Evolutionary conservation across 2,329 filamentous ascomycete genomes (phyloP).

Genomic region (Aciculosporium take): DNA sequence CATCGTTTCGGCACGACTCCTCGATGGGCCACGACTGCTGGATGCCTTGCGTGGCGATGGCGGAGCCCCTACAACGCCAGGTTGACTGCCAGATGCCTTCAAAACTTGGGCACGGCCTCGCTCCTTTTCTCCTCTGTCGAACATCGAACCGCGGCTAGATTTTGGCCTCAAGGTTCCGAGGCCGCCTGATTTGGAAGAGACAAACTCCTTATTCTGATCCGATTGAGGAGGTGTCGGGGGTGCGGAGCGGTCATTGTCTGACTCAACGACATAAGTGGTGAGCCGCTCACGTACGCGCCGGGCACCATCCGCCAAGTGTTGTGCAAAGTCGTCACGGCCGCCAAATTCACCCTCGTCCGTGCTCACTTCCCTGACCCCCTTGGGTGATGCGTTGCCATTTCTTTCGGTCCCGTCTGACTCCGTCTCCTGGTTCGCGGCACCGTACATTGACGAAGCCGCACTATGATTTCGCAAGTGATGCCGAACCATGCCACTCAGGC

Average conservation of each 20-base stretch:
- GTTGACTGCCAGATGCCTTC: conserved; percentile 46
- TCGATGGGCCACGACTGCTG: conserved; percentile 1
- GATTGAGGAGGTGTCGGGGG: conserved; percentile 19
- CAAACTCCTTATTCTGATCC: conserved; percentile 19
- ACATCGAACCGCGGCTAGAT: conserved; percentile 52
- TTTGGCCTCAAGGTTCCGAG: conserved; percentile 52
- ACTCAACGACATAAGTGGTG: conserved; percentile 52
- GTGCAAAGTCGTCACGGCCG: conserved; percentile 57
- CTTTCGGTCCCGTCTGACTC: conserved; percentile 4
- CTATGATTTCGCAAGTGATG: conserved; percentile 75
- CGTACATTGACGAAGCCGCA: conserved; percentile 66
- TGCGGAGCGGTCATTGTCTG: conserved; percentile 31
- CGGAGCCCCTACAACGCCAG: conserved; percentile 25
- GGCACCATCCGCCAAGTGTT: conserved; percentile 56
- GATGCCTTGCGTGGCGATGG: conserved; percentile 25
- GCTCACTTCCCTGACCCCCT: background rate
- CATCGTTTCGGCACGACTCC: background rate
- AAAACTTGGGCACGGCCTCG: conserved; percentile 37
- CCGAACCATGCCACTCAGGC: conserved; percentile 67
- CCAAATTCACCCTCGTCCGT: conserved; percentile 8
- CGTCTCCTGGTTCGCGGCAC: conserved; percentile 25
- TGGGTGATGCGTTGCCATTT: background rate
- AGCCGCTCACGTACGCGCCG: conserved; percentile 60
- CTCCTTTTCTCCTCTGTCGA: conserved; percentile 28
- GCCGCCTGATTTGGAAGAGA: conserved; percentile 34